Conservation (phyloP, 768 basidiomycete species). For the Boletus tomentosulus region DNA sequence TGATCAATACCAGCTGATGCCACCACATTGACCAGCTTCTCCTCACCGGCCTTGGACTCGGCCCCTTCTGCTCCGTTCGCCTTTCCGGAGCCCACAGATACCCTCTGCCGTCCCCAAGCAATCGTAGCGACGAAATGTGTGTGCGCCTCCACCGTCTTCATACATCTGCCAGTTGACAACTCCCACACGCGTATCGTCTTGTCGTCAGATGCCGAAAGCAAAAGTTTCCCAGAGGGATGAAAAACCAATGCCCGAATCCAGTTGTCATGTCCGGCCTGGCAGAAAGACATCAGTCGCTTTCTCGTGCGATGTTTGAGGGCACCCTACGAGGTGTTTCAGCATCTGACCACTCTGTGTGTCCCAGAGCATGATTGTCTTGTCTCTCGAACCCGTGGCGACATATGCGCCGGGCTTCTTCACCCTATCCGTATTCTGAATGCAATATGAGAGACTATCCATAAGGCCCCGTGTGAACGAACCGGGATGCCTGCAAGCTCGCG, state of each 20-base stretch:
- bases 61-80: slow-evolving; percentile 36
- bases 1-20: slow-evolving; percentile 69
- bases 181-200: slow-evolving; percentile 92
- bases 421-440: slow-evolving; percentile 45
- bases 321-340: slow-evolving; percentile 65
- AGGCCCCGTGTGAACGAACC: slow-evolving; percentile 38
- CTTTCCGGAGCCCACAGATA: slow-evolving; percentile 39
- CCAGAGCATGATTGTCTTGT: slow-evolving; percentile 92
- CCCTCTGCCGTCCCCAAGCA: slow-evolving; percentile 67
- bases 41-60: slow-evolving; percentile 33
- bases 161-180: slow-evolving; percentile 75
- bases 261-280: slow-evolving; percentile 76
- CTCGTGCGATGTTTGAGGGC: not conserved
- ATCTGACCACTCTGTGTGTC: slow-evolving; percentile 80
- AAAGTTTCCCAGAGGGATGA: slow-evolving; percentile 85
- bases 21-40: slow-evolving; percentile 65
- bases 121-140: slow-evolving; percentile 78
- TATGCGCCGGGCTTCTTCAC: slow-evolving; percentile 52
- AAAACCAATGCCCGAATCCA: slow-evolving; percentile 88
- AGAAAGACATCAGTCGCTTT: slow-evolving; percentile 7
- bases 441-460: slow-evolving; percentile 1
- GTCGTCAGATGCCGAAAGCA: slow-evolving; percentile 91
- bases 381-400: slow-evolving; percentile 79
- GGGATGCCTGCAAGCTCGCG: slow-evolving; percentile 71
- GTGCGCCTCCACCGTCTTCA: slow-evolving; percentile 86